phyloP scores from a whole-genome alignment of 1,284 basidiomycete genomes.

The Trichosporon inkin region DNA sequence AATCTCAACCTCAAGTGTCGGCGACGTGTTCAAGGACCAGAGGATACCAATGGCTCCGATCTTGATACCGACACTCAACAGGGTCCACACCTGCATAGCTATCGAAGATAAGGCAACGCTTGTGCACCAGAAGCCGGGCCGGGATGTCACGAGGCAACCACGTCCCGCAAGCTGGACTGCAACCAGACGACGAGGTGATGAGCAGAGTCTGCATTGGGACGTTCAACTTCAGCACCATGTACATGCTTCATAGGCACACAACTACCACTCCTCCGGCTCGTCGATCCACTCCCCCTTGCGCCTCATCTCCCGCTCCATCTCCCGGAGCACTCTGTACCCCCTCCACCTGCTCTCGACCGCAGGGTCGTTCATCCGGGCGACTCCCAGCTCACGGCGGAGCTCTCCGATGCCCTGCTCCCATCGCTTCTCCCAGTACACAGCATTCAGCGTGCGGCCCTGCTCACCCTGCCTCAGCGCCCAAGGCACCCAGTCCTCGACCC shows the following conservation, averaged over 20 bases:
- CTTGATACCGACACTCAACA: too few relatives aligned
- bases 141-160: too few relatives aligned
- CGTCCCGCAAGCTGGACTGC: too few relatives aligned
- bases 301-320: slow-evolving; percentile 45
- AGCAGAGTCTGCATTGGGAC: too few relatives aligned
- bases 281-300: slow-evolving; percentile 47
- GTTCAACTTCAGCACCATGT: too few relatives aligned
- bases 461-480: slow-evolving; percentile 85
- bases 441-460: slow-evolving; percentile 68
- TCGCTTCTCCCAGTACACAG: slow-evolving; percentile 91
- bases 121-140: too few relatives aligned
- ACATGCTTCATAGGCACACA: not conserved
- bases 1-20: too few relatives aligned
- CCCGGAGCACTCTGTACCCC: slow-evolving; percentile 49
- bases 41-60: too few relatives aligned
- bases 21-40: too few relatives aligned
- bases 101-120: too few relatives aligned
- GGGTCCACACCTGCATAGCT: too few relatives aligned
- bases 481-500: slow-evolving; percentile 66
- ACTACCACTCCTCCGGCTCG: slow-evolving; percentile 49
- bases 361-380: slow-evolving; percentile 46
- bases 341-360: slow-evolving; percentile 48
- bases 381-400: slow-evolving; percentile 75
- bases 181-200: too few relatives aligned
- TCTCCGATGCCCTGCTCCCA: slow-evolving; percentile 81